Conservation (phyloP, 1,139 yeast species). For the Hyphopichia fennica region DNA sequence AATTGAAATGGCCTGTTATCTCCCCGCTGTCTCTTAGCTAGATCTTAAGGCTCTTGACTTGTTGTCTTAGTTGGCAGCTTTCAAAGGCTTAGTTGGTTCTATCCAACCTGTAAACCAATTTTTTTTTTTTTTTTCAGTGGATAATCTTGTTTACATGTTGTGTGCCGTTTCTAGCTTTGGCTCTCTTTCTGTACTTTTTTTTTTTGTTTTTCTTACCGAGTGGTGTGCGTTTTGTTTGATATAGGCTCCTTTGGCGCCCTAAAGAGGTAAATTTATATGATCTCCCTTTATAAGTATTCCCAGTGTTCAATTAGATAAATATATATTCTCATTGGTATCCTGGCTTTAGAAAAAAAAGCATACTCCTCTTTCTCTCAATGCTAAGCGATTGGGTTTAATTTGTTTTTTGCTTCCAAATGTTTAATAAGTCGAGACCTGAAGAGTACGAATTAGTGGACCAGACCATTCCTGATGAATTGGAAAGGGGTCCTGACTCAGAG, state of each 20-base stretch:
- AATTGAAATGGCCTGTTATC: too few species aligned
- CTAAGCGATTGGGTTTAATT: not conserved
- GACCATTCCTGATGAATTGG: not conserved
- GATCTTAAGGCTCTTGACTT: too few species aligned
- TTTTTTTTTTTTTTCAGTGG: too few species aligned
- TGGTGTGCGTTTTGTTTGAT: not conserved
- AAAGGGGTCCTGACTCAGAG: not conserved
- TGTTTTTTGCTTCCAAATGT: conserved; percentile 3
- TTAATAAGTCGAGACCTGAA: conserved; percentile 10
- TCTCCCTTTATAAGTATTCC: too few species aligned
- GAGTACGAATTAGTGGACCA: conserved; percentile 27
- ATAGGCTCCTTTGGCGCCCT: not conserved
- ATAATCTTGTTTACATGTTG: not conserved
- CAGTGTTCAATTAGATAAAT: too few species aligned
- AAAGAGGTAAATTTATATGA: not conserved
- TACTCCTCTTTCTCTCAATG: not conserved
- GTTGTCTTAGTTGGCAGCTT: too few species aligned
- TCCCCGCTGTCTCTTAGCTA: too few species aligned
- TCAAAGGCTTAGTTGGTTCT: too few species aligned
- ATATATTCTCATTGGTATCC: too few species aligned
- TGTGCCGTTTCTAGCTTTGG: too few species aligned
- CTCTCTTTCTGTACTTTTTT: not conserved
- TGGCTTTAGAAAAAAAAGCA: too few species aligned
- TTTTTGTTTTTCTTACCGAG: not conserved
- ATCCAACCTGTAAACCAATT: not conserved